phyloP scores from a whole-genome alignment of 495 filamentous ascomycete species.

The Articulospora tetracladia region DNA sequence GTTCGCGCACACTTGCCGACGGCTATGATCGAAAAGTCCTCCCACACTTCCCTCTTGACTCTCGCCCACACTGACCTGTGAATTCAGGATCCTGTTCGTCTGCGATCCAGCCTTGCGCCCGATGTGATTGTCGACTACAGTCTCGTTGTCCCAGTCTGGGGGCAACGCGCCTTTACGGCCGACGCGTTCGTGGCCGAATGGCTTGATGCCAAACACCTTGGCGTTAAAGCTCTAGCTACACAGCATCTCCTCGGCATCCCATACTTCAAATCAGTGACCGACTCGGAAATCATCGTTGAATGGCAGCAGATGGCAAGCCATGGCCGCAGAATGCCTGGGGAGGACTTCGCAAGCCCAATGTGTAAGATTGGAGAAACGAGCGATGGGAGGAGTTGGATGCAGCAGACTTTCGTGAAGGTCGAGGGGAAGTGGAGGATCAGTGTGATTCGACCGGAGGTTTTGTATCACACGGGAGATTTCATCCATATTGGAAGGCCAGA shows the following conservation, averaged over 20 bases:
- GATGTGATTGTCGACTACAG: constrained; percentile 25
- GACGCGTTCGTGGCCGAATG: constrained; percentile 25
- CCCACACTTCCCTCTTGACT: not conserved
- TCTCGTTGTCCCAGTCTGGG: constrained; percentile 23
- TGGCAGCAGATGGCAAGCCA: constrained; percentile 29
- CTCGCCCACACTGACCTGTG: not conserved
- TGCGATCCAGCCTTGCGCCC: constrained; percentile 22
- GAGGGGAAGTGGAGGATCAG: constrained; percentile 28
- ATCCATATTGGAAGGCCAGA: constrained; percentile 11
- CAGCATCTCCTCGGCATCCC: constrained; percentile 28
- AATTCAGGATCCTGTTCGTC: constrained; percentile 16
- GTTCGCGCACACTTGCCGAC: constrained; percentile 24
- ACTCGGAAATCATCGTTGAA: constrained; percentile 26
- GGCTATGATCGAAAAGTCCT: constrained; percentile 29
- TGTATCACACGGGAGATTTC: constrained; percentile 28
- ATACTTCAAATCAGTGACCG: constrained; percentile 27
- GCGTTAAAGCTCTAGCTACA: constrained; percentile 26
- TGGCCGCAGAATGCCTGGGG: constrained; percentile 18
- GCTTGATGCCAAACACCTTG: constrained; percentile 22
- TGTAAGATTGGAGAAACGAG: constrained; percentile 65
- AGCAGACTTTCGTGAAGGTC: constrained; percentile 21
- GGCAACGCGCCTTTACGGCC: constrained; percentile 8
- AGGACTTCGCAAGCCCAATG: constrained; percentile 29
- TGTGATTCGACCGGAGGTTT: constrained; percentile 21
- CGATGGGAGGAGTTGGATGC: constrained; percentile 63